Conservation (phyloP, 1,284 basidiomycete species). For the Pterulicium gracile region DNA sequence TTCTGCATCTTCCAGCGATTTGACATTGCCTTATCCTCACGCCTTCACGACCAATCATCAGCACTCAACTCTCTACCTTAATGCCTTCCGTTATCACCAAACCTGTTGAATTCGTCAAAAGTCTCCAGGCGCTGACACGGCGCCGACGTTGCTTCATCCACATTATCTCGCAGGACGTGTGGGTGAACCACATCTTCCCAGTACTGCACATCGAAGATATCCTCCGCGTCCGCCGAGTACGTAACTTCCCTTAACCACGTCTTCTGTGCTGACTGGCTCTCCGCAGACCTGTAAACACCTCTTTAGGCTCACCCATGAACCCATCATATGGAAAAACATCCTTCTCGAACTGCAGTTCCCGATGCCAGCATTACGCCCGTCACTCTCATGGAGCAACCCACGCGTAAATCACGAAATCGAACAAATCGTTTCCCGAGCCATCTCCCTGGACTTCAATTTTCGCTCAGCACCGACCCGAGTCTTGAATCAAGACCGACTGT, state of each 20-base stretch:
- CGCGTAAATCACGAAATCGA: constrained; percentile 50
- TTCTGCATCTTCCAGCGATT: too few relatives aligned
- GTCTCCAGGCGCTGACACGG: neutral
- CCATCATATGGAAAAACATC: constrained; percentile 59
- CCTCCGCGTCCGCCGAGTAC: neutral
- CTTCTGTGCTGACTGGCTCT: neutral
- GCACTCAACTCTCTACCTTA: too few relatives aligned
- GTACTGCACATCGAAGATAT: neutral
- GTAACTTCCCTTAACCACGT: neutral
- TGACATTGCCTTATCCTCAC: too few relatives aligned
- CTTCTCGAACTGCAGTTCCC: constrained; percentile 39
- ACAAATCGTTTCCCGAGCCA: constrained; percentile 46
- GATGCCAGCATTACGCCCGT: constrained; percentile 54
- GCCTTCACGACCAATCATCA: too few relatives aligned
- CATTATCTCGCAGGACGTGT: neutral
- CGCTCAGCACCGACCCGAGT: constrained; percentile 24
- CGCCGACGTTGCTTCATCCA: neutral
- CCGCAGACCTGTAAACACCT: constrained; percentile 43
- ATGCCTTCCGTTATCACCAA: neutral
- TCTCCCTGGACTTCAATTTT: constrained; percentile 54
- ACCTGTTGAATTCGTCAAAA: neutral
- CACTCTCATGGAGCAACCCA: constrained; percentile 31
- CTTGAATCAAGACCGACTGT: constrained; percentile 23
- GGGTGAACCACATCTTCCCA: neutral
- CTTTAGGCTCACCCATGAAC: constrained; percentile 52